phyloP scores from a whole-genome alignment of 768 basidiomycete genomes.

The Chalciporus pseudorubinellus region DNA sequence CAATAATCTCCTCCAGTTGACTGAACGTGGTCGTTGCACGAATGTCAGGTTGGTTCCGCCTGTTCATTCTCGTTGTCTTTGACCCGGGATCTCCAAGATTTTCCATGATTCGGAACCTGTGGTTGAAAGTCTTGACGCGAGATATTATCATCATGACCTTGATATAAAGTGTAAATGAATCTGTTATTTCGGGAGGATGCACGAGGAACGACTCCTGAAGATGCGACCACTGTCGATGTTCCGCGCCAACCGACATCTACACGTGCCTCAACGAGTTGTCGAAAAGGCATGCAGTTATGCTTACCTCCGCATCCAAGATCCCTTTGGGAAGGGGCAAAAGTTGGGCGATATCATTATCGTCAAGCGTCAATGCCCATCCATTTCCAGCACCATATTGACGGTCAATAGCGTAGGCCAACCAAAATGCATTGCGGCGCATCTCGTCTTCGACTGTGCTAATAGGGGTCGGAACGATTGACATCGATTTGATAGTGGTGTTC shows the following conservation, averaged over 20 bases:
- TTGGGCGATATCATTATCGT: constrained; percentile 74
- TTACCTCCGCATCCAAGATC: constrained; percentile 60
- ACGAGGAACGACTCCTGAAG: constrained; percentile 55
- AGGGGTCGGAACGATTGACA: constrained; percentile 61
- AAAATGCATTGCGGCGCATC: constrained; percentile 68
- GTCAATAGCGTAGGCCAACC: constrained; percentile 68
- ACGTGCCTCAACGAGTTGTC: constrained; percentile 5
- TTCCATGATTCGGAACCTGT: constrained; percentile 60
- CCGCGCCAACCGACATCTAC: constrained; percentile 47
- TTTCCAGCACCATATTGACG: constrained; percentile 66
- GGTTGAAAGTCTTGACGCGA: constrained; percentile 60
- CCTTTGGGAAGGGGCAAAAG: constrained; percentile 61
- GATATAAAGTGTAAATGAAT: constrained; percentile 70
- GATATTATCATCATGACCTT: constrained; percentile 67
- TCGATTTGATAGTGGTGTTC: constrained; percentile 51
- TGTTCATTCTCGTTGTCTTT: constrained; percentile 21
- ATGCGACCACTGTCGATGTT: constrained; percentile 67
- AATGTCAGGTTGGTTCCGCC: constrained; percentile 50
- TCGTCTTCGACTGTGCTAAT: constrained; percentile 67
- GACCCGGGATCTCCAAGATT: constrained; percentile 53
- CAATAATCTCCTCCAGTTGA: constrained; percentile 57
- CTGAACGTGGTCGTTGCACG: constrained; percentile 61
- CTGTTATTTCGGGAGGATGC: constrained; percentile 61
- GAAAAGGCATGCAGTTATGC: constrained; percentile 16
- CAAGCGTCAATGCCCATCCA: constrained; percentile 68